Evolutionary conservation across 2,329 filamentous ascomycete genomes (phyloP).

Genomic region (Didymosphaeria variabile): DNA sequence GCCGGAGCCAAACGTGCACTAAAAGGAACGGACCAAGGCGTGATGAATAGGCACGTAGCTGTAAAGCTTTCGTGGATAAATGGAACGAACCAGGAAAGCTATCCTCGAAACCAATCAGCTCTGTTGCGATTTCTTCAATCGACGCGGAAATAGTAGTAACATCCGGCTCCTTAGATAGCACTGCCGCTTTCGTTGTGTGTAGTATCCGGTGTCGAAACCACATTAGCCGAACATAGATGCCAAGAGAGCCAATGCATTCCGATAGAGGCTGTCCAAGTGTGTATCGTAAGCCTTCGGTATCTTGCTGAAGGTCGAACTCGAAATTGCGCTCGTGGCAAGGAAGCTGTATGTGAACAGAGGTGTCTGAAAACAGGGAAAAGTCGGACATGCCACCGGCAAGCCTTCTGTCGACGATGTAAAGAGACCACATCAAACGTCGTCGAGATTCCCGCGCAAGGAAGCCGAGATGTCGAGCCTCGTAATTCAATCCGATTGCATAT

Average conservation of each 20-base stretch:
- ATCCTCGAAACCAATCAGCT: background rate
- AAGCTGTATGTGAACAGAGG: slow-evolving; percentile 13
- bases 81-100: slow-evolving; percentile 4
- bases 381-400: slow-evolving; percentile 11
- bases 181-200: slow-evolving; percentile 13
- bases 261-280: background rate
- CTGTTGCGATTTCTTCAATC: background rate
- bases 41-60: slow-evolving; percentile 12
- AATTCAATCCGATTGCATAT: slow-evolving; percentile 9
- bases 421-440: slow-evolving; percentile 10
- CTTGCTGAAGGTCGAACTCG: slow-evolving; percentile 13
- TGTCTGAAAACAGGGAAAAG: background rate
- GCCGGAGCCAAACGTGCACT: slow-evolving; percentile 11
- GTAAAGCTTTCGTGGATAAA: slow-evolving; percentile 6
- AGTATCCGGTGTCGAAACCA: slow-evolving; percentile 15
- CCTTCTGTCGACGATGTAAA: slow-evolving; percentile 8
- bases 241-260: slow-evolving; percentile 6
- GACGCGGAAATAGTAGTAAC: background rate
- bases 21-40: slow-evolving; percentile 7
- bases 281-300: slow-evolving; percentile 1
- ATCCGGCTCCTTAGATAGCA: background rate
- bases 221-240: slow-evolving; percentile 1
- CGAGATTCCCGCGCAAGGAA: slow-evolving; percentile 12
- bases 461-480: slow-evolving; percentile 12
- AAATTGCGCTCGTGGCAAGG: slow-evolving; percentile 13